Conservation (phyloP, 768 basidiomycete species). For the Boletus bicolor region DNA sequence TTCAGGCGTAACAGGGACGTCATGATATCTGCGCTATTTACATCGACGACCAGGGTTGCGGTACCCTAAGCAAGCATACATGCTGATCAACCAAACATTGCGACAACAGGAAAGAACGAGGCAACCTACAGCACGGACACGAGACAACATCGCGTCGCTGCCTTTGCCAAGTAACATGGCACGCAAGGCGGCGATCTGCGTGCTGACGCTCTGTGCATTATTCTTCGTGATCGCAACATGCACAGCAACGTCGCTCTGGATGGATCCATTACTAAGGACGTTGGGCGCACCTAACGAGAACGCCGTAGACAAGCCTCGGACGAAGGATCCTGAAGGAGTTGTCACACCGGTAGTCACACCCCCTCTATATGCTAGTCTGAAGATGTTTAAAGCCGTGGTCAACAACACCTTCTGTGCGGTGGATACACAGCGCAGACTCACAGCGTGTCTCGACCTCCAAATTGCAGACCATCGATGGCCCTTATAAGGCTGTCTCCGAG, state of each 20-base stretch:
- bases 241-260: slow-evolving; percentile 56
- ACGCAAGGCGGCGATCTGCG: slow-evolving; percentile 62
- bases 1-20: slow-evolving; percentile 67
- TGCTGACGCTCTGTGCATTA: slow-evolving; percentile 52
- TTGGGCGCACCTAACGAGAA: slow-evolving; percentile 52
- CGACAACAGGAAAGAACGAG: not conserved
- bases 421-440: slow-evolving; percentile 15
- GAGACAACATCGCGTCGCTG: slow-evolving; percentile 28
- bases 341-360: slow-evolving; percentile 65
- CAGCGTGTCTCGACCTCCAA: slow-evolving; percentile 13
- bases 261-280: slow-evolving; percentile 9
- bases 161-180: slow-evolving; percentile 58
- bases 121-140: slow-evolving; percentile 15
- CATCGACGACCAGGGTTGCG: slow-evolving; percentile 64
- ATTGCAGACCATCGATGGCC: slow-evolving; percentile 43
- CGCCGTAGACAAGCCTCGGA: slow-evolving; percentile 59
- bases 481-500: slow-evolving; percentile 11
- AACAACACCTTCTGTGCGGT: not conserved
- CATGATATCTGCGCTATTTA: slow-evolving; percentile 71
- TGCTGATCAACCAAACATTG: not conserved
- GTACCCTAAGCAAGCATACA: slow-evolving; percentile 41
- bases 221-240: slow-evolving; percentile 54
- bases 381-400: not conserved
- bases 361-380: slow-evolving; percentile 61
- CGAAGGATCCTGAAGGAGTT: slow-evolving; percentile 45